Evolutionary conservation across 192 early-diverging fungal species (phyloP).

Genomic region (Haplosporangium gracile): DNA sequence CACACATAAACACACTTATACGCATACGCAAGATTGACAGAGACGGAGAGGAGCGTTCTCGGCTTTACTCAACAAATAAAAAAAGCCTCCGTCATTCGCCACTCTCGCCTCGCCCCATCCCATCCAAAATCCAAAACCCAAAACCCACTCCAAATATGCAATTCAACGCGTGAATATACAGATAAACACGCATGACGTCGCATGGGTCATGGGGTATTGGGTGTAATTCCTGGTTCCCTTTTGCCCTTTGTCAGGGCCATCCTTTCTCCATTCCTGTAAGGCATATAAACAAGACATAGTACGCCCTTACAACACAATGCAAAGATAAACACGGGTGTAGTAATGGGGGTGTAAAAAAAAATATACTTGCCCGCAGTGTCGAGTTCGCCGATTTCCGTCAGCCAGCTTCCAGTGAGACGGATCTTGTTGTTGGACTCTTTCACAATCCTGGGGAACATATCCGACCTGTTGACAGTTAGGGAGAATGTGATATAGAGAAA

Average conservation of each 20-base stretch:
- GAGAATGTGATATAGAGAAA: not conserved
- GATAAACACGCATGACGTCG: not conserved
- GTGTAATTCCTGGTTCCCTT: not conserved
- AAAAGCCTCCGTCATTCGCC: not conserved
- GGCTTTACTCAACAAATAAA: not conserved
- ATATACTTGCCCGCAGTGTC: conserved; percentile 82
- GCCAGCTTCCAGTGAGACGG: conserved; percentile 92
- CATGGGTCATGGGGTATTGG: not conserved
- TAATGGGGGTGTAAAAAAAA: not conserved
- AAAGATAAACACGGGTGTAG: not conserved
- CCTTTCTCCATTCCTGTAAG: not conserved
- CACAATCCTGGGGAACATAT: conserved; percentile 82
- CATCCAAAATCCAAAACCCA: not conserved
- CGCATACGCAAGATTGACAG: not conserved
- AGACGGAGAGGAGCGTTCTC: not conserved
- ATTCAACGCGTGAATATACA: not conserved
- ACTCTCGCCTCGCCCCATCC: not conserved
- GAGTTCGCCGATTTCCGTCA: conserved; percentile 86
- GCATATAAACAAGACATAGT: too few species aligned
- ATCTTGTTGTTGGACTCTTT: conserved; percentile 80
- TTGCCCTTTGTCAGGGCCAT: not conserved
- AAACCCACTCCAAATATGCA: conserved; percentile 9
- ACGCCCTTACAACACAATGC: not conserved
- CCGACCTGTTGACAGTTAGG: conserved; percentile 61
- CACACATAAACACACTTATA: too few species aligned